A percentile compares a stretch with the other conserved stretches of the same genome.
Conservation (phyloP, 1,139 yeast species). For the Yueomyces sp. region DNA sequence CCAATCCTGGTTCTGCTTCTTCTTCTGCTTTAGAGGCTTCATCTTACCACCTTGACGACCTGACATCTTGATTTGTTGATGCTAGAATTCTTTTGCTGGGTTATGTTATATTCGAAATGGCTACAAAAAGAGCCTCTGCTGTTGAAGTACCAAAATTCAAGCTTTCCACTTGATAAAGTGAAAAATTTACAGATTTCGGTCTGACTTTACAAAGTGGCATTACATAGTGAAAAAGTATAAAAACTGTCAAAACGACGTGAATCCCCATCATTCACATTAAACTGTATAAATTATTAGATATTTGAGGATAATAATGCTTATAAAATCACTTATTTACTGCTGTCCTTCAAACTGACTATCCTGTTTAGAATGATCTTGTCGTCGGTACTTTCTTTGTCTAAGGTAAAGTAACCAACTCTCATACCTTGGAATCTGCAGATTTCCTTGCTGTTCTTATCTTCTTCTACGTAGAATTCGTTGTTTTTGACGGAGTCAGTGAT, state of each 20-base stretch:
- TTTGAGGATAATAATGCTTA: neutral
- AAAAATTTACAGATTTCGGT: no score
- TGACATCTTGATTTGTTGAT: conserved; percentile 31
- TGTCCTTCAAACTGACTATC: conserved; percentile 80
- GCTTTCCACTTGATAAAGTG: no score
- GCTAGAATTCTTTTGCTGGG: neutral
- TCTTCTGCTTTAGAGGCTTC: conserved; percentile 42
- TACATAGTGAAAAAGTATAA: no score
- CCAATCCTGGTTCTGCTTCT: conserved; percentile 54
- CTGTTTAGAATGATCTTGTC: conserved; percentile 64
- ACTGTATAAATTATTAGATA: neutral
- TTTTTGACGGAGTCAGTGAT: conserved; percentile 50
- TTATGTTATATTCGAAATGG: no score
- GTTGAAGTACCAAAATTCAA: no score
- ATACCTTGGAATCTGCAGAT: conserved; percentile 96
- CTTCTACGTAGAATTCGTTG: conserved; percentile 53
- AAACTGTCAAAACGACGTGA: neutral
- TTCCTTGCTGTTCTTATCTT: conserved; percentile 50
- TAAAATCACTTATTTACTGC: conserved; percentile 8
- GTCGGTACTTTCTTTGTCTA: conserved; percentile 64
- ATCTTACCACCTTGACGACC: conserved; percentile 64
- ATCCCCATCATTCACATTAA: neutral
- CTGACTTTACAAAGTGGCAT: no score
- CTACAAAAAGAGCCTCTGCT: no score
- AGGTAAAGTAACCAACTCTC: conserved; percentile 91